Percentiles rank a stretch among this genome's conserved stretches.
These are phyloP conservation scores for Vitis cinerea DNA, from an alignment of 164 flowering plant species.

Conservation along the genomic window DNA sequence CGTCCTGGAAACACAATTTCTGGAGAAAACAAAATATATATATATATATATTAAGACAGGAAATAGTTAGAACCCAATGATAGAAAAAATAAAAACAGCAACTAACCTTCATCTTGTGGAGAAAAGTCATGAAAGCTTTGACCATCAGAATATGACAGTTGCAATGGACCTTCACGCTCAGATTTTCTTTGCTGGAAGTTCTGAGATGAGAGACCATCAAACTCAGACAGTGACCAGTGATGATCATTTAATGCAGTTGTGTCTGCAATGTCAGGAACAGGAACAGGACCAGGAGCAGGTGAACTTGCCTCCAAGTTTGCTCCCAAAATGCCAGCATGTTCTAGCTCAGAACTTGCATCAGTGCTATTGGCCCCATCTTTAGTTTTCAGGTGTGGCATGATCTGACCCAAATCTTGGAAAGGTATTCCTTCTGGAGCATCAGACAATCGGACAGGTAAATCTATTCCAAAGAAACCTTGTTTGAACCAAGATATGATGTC, in stretches of 20 bases:
- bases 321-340: constrained; percentile 27
- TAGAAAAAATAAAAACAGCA: constrained; percentile 5
- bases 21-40: constrained; percentile 20
- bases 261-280: constrained; percentile 18
- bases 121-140: constrained; percentile 43
- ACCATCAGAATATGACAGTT: constrained; percentile 36
- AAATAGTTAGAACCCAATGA: neutral
- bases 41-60: too few species aligned
- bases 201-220: constrained; percentile 29
- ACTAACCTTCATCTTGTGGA: constrained; percentile 65
- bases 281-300: constrained; percentile 20
- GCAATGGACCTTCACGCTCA: constrained; percentile 29
- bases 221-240: constrained; percentile 27
- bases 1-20: constrained; percentile 64
- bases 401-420: constrained; percentile 62
- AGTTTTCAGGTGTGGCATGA: constrained; percentile 72
- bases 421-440: constrained; percentile 77
- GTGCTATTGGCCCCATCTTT: constrained; percentile 17
- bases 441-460: constrained; percentile 70
- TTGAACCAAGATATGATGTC: constrained; percentile 92
- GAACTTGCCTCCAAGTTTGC: constrained; percentile 32
- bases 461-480: constrained; percentile 89
- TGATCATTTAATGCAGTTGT: constrained; percentile 23
- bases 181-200: constrained; percentile 29
- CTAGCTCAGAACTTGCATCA: constrained; percentile 21